Evolutionary conservation across 495 filamentous ascomycete species (phyloP).

Genomic region (Podospora sp.): DNA sequence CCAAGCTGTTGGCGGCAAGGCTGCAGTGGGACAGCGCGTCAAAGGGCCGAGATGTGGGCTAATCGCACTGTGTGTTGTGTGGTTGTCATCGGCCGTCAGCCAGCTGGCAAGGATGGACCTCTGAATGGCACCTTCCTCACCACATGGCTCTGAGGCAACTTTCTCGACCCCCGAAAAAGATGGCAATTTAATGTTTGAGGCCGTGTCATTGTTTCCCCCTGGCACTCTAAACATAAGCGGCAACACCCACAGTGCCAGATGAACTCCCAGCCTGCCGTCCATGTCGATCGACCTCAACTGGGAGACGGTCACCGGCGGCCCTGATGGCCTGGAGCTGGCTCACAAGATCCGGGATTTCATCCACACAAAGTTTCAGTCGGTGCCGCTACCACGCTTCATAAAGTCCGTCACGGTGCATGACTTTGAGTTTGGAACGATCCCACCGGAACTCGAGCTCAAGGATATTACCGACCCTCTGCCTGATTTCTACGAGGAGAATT

Average conservation of each 20-base stretch:
- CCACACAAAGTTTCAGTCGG: conserved; percentile 90
- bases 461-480: conserved; percentile 93
- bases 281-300: conserved; percentile 99
- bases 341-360: conserved; percentile 89
- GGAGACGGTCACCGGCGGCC: conserved; percentile 85
- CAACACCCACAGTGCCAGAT: background rate
- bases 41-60: background rate
- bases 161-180: no score
- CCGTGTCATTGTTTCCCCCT: no score
- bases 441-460: conserved; percentile 87
- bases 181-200: no score
- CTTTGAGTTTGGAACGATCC: conserved; percentile 85
- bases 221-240: no score
- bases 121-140: no score
- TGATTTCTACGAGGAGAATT: conserved; percentile 93
- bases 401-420: conserved; percentile 91
- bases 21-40: conserved; percentile 10
- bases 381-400: conserved; percentile 91
- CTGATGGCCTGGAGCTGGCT: conserved; percentile 80
- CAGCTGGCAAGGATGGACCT: background rate
- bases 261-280: background rate
- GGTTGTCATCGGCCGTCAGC: background rate
- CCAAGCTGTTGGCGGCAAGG: conserved; percentile 12
- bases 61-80: background rate
- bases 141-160: no score